A percentile compares a stretch with the other conserved stretches of the same genome.
Evolutionary conservation across 257 asterid species (phyloP).

Genomic region (Nicotiana undulata): DNA sequence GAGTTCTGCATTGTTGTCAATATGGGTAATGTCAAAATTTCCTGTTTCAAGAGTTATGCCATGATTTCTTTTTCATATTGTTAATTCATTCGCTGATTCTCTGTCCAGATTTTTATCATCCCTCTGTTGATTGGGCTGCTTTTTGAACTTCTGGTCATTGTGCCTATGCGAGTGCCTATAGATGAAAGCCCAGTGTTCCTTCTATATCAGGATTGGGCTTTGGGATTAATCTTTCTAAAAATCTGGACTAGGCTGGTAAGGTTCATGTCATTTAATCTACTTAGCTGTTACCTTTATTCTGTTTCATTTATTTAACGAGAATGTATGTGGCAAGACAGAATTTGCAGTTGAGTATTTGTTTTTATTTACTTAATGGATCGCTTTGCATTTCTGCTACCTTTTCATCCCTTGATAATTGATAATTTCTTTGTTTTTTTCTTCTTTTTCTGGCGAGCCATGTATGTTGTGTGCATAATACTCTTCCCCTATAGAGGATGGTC

Average conservation of each 20-base stretch:
- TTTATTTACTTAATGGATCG: neutral
- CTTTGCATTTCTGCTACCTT: neutral
- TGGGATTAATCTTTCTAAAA: conserved; percentile 87
- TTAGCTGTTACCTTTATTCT: neutral
- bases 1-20: conserved; percentile 70
- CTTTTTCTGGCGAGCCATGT: too few relatives aligned
- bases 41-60: neutral
- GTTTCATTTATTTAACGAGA: too few relatives aligned
- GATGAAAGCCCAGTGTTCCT: conserved; percentile 98
- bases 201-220: conserved; percentile 96
- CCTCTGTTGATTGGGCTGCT: conserved; percentile 90
- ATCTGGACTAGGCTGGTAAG: conserved; percentile 99
- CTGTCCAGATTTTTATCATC: conserved; percentile 71
- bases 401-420: too few relatives aligned
- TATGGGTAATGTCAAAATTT: conserved; percentile 57
- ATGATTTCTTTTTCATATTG: neutral
- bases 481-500: too few relatives aligned
- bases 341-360: neutral
- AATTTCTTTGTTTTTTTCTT: too few relatives aligned
- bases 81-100: conserved; percentile 5
- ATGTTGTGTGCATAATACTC: too few relatives aligned
- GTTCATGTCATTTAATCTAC: neutral
- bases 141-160: conserved; percentile 88
- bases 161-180: conserved; percentile 97
- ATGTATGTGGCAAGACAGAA: too few relatives aligned